A percentile compares a stretch with the other conserved stretches of the same genome.
These are phyloP conservation scores for Sutorius australiensis DNA, from an alignment of 768 basidiomycete genomes.

Conservation along the genomic window DNA sequence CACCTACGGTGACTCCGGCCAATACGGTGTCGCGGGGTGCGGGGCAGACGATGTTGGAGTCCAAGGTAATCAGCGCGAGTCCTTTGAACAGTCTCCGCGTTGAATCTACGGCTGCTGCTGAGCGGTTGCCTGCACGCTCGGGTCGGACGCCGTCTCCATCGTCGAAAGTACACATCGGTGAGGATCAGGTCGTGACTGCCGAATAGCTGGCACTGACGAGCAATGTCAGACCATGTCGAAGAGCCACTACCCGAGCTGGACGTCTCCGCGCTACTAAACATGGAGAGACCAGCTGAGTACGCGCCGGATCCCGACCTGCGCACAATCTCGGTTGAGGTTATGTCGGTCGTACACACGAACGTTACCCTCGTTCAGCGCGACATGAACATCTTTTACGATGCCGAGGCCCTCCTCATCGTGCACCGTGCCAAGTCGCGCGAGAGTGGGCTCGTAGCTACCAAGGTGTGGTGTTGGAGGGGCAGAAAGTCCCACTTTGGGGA, in stretches of 20 bases:
- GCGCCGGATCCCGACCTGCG: slow-evolving; percentile 35
- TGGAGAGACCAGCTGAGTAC: slow-evolving; percentile 12
- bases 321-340: slow-evolving; percentile 72
- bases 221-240: slow-evolving; percentile 36
- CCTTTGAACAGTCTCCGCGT: slow-evolving; percentile 9
- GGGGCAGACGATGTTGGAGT: slow-evolving; percentile 2
- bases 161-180: slow-evolving; percentile 34
- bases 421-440: slow-evolving; percentile 63
- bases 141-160: not conserved
- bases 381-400: slow-evolving; percentile 64
- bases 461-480: slow-evolving; percentile 78
- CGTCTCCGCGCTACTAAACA: slow-evolving; percentile 42
- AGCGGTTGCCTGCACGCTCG: not conserved
- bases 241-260: slow-evolving; percentile 47
- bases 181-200: slow-evolving; percentile 4
- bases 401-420: slow-evolving; percentile 64
- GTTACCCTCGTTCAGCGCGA: slow-evolving; percentile 45
- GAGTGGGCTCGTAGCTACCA: slow-evolving; percentile 63
- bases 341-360: slow-evolving; percentile 52
- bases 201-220: not conserved
- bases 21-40: slow-evolving; percentile 45
- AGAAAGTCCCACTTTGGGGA: slow-evolving; percentile 50
- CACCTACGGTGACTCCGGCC: slow-evolving; percentile 52
- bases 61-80: slow-evolving; percentile 10
- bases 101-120: not conserved